These are phyloP conservation scores for Tetrapisispora pingtungensis DNA, from an alignment of 805 yeast genomes.

Conservation along the genomic window DNA sequence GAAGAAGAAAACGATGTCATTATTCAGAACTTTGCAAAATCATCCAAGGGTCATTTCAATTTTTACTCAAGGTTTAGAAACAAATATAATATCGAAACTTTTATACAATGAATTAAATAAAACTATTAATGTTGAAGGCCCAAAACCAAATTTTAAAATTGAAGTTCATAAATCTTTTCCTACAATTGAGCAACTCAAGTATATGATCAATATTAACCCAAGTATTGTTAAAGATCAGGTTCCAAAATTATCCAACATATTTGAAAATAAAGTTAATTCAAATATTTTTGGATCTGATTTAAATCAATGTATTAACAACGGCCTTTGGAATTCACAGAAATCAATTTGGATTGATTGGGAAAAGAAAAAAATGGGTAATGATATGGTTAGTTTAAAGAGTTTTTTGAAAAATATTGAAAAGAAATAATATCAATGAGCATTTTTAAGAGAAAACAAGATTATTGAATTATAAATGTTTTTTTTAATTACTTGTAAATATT, in stretches of 20 bases:
- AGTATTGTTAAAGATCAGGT: conserved; percentile 11
- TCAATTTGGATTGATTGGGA: conserved; percentile 32
- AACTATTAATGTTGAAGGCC: conserved; percentile 6
- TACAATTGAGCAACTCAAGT: conserved; percentile 23
- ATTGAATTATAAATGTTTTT: too few relatives aligned
- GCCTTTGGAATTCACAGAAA: conserved; percentile 17
- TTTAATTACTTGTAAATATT: too few relatives aligned
- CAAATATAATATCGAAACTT: conserved; percentile 16
- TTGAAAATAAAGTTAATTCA: conserved; percentile 10
- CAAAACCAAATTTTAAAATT: conserved; percentile 11
- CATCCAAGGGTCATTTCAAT: conserved; percentile 39
- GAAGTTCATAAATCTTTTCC: conserved; percentile 21
- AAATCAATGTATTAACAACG: conserved; percentile 11
- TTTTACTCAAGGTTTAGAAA: conserved; percentile 26
- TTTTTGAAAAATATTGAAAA: conserved; percentile 1
- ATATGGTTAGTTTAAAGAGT: conserved; percentile 9
- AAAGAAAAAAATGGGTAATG: conserved; percentile 20
- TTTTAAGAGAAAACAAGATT: too few relatives aligned
- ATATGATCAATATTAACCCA: conserved; percentile 15
- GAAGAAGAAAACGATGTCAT: conserved; percentile 22
- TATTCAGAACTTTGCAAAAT: conserved; percentile 38
- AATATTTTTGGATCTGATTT: conserved; percentile 17
- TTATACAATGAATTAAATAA: conserved; percentile 8
- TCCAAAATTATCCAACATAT: conserved; percentile 10
- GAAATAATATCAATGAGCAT: neutral